Evolutionary conservation across 2,329 filamentous ascomycete species (phyloP).

Genomic region (Diaporthe longicolla): DNA sequence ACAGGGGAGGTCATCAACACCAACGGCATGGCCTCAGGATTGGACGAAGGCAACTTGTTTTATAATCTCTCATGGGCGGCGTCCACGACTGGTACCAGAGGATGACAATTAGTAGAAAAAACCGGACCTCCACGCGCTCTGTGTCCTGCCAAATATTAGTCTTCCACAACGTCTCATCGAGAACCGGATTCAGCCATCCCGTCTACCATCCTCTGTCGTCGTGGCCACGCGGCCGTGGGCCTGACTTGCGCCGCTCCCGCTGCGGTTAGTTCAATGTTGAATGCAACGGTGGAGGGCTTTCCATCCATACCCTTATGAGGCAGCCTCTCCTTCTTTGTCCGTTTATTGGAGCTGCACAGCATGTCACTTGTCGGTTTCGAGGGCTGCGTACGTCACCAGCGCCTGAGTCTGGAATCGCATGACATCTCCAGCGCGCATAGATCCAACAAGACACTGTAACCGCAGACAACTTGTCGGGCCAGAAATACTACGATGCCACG

Average conservation of each 20-base stretch:
- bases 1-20: slow-evolving; percentile 15
- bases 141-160: neutral
- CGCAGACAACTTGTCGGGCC: neutral
- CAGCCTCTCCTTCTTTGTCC: neutral
- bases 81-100: neutral
- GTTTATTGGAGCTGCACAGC: neutral
- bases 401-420: neutral
- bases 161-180: neutral
- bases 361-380: neutral
- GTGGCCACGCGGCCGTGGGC: slow-evolving; percentile 15
- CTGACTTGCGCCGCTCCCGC: slow-evolving; percentile 10
- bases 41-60: neutral
- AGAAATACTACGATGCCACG: slow-evolving; percentile 29
- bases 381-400: slow-evolving; percentile 15
- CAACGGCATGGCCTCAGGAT: slow-evolving; percentile 6
- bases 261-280: neutral
- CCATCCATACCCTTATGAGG: too few relatives aligned
- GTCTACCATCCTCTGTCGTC: neutral
- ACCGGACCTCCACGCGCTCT: neutral
- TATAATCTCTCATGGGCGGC: slow-evolving; percentile 5
- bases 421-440: neutral
- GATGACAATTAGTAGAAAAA: slow-evolving; percentile 5
- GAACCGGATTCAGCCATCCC: neutral
- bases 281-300: slow-evolving; percentile 16
- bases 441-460: neutral